Conservation (phyloP, 768 basidiomycete genomes). For the Cystobasidium onofrii region DNA sequence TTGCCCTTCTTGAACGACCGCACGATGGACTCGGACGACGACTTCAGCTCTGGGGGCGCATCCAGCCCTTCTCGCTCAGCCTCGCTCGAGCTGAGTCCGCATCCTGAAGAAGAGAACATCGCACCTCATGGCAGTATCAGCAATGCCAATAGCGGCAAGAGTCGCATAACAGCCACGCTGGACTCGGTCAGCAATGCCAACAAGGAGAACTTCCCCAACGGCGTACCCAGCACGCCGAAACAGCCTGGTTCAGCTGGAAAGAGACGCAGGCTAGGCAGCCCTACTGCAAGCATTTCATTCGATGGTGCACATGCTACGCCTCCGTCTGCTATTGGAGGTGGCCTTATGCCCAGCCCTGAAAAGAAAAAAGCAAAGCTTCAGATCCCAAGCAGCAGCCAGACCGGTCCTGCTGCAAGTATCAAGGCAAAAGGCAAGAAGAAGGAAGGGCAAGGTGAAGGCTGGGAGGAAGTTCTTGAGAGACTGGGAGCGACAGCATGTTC, state of each 20-base stretch:
- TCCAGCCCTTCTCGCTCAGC: background rate
- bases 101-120: slow-evolving; percentile 27
- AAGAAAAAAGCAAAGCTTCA: slow-evolving; percentile 11
- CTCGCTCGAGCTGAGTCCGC: slow-evolving; percentile 26
- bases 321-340: slow-evolving; percentile 27
- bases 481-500: slow-evolving; percentile 8
- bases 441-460: slow-evolving; percentile 21
- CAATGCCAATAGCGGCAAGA: slow-evolving; percentile 9
- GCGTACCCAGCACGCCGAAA: background rate
- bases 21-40: slow-evolving; percentile 22
- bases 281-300: slow-evolving; percentile 25
- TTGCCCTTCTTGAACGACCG: background rate
- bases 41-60: slow-evolving; percentile 6
- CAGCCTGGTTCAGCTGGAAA: slow-evolving; percentile 1
- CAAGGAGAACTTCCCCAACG: background rate
- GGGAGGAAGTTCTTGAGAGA: slow-evolving; percentile 26
- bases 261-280: slow-evolving; percentile 22
- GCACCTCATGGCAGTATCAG: background rate
- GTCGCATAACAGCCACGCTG: background rate
- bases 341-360: slow-evolving; percentile 25
- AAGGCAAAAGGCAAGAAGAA: slow-evolving; percentile 29
- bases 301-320: slow-evolving; percentile 32
- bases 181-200: background rate
- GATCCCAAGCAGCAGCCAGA: slow-evolving; percentile 1
- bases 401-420: background rate